phyloP scores from a whole-genome alignment of 2,329 filamentous ascomycete genomes.

The Pyrenophora graminea region DNA sequence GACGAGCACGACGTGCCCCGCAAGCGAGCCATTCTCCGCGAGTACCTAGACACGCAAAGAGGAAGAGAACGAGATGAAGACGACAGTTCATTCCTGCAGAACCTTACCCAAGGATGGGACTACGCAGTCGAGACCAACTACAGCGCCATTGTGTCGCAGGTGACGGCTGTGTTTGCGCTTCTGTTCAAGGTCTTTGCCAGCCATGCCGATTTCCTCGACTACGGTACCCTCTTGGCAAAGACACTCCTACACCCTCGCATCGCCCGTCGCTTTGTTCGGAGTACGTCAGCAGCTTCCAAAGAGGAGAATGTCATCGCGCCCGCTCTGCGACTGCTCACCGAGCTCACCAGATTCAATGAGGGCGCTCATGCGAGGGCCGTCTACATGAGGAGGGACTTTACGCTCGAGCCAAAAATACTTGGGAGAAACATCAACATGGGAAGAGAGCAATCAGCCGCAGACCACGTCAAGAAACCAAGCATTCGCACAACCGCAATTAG shows the following conservation, averaged over 20 bases:
- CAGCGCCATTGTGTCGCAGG: conserved; percentile 77
- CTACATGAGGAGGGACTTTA: conserved; percentile 76
- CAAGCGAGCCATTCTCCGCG: conserved; percentile 64
- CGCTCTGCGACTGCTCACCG: conserved; percentile 80
- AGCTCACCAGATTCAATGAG: conserved; percentile 84
- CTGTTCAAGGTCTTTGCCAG: conserved; percentile 78
- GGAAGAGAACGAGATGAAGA: conserved; percentile 57
- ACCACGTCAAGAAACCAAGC: conserved; percentile 69
- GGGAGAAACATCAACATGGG: conserved; percentile 79
- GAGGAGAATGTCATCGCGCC: conserved; percentile 91
- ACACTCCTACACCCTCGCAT: conserved; percentile 81
- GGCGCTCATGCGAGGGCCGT: conserved; percentile 77
- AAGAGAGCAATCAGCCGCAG: conserved; percentile 60
- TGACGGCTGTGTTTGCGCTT: conserved; percentile 79
- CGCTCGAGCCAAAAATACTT: conserved; percentile 71
- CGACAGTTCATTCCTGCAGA: conserved; percentile 68
- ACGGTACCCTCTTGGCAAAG: conserved; percentile 78
- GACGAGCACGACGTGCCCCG: conserved; percentile 53
- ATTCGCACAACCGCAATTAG: conserved; percentile 81
- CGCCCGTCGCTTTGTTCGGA: conserved; percentile 77
- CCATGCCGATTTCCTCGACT: conserved; percentile 72
- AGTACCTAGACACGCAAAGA: conserved; percentile 68
- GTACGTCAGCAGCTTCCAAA: conserved; percentile 75
- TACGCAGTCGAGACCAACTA: conserved; percentile 80
- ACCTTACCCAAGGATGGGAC: conserved; percentile 87